phyloP scores from a whole-genome alignment of 2,329 filamentous ascomycete genomes.

The Penicillium crustosum region DNA sequence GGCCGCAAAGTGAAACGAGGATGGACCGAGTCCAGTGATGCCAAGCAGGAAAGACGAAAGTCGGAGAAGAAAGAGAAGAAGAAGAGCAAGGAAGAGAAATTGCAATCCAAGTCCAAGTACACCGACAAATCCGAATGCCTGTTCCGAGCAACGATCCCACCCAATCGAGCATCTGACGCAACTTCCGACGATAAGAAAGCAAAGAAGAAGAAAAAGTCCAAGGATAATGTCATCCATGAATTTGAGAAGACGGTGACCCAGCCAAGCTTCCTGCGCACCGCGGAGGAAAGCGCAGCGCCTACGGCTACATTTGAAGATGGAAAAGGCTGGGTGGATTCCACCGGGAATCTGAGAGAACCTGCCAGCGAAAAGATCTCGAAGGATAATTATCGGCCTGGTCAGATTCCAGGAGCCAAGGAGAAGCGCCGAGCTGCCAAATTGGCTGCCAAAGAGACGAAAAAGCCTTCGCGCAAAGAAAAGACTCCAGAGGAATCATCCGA shows the following conservation, averaged over 20 bases:
- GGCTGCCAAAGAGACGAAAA: conserved; percentile 6
- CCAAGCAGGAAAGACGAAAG: conserved; percentile 45
- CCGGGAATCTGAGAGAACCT: conserved; percentile 66
- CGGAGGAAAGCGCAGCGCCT: conserved; percentile 46
- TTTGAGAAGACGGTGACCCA: conserved; percentile 83
- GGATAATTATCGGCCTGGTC: conserved; percentile 31
- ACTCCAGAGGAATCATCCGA: conserved; percentile 20
- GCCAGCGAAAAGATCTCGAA: conserved; percentile 32
- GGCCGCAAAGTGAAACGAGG: conserved; percentile 82
- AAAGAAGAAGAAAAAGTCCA: conserved; percentile 59
- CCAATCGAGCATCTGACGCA: conserved; percentile 46
- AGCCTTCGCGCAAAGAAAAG: conserved; percentile 14
- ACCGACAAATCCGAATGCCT: conserved; percentile 78
- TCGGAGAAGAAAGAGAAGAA: conserved; percentile 53
- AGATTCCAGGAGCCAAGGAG: conserved; percentile 34
- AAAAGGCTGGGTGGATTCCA: conserved; percentile 81
- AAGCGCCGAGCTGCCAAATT: conserved; percentile 24
- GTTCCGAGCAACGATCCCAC: conserved; percentile 77
- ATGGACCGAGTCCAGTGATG: conserved; percentile 70
- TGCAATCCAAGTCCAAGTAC: conserved; percentile 70
- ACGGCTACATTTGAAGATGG: conserved; percentile 72
- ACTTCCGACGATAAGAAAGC: conserved; percentile 44
- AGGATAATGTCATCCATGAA: conserved; percentile 76
- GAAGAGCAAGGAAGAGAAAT: conserved; percentile 58
- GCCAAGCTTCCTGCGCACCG: conserved; percentile 73